Percentiles rank a stretch among this genome's conserved stretches.
Conservation (phyloP, 2,329 filamentous ascomycete species). For the Didymosphaeria variabile region DNA sequence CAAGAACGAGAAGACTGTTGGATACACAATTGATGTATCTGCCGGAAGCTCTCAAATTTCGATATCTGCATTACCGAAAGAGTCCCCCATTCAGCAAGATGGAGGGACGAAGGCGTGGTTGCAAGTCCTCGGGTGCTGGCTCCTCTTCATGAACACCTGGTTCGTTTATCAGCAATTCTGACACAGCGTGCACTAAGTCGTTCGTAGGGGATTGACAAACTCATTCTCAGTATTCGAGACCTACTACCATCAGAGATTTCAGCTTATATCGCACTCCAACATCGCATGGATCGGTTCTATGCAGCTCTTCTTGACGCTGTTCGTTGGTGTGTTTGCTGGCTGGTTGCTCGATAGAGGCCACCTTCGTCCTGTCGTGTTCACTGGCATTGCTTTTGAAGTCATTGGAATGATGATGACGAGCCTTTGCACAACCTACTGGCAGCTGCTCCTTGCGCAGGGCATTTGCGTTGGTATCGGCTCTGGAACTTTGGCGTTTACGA, state of each 20-base stretch:
- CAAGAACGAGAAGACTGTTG: background rate
- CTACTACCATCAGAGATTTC: constrained; percentile 28
- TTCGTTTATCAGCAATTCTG: background rate
- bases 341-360: constrained; percentile 59
- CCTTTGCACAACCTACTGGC: constrained; percentile 57
- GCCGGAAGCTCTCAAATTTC: background rate
- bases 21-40: background rate
- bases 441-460: constrained; percentile 37
- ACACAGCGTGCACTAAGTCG: background rate
- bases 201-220: constrained; percentile 21
- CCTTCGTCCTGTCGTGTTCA: constrained; percentile 50
- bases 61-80: background rate
- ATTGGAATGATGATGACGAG: constrained; percentile 60
- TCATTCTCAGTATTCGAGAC: constrained; percentile 34
- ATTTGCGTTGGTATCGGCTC: constrained; percentile 29
- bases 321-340: constrained; percentile 57
- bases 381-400: constrained; percentile 51
- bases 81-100: constrained; percentile 16
- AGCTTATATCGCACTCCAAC: constrained; percentile 38
- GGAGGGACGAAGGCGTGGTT: constrained; percentile 20
- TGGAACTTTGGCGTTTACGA: constrained; percentile 27
- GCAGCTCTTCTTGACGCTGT: constrained; percentile 59
- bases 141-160: constrained; percentile 22
- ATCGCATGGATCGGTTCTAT: constrained; percentile 60
- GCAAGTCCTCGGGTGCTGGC: constrained; percentile 22